Conservation (phyloP, 1,284 basidiomycete species). For the Polyporus tsugae region DNA sequence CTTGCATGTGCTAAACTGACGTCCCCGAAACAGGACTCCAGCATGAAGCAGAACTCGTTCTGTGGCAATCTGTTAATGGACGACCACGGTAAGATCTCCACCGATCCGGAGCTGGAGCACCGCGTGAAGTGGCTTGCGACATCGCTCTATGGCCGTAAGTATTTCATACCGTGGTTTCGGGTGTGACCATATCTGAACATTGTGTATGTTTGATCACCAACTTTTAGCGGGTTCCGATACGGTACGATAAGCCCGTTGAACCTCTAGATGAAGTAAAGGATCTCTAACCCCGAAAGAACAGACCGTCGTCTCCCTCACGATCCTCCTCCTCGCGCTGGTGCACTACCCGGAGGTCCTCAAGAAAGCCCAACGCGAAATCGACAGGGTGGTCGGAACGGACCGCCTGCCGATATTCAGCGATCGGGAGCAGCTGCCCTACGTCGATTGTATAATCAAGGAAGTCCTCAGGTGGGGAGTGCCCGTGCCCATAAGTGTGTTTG, state of each 20-base stretch:
- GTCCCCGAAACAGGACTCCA: constrained; percentile 11
- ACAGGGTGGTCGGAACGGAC: constrained; percentile 17
- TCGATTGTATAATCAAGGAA: constrained; percentile 20
- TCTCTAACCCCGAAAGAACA: neutral
- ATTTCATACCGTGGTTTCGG: neutral
- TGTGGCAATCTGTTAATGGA: constrained; percentile 22
- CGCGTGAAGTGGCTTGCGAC: constrained; percentile 25
- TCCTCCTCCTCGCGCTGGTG: constrained; percentile 15
- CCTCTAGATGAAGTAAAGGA: too few species aligned
- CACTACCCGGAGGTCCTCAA: constrained; percentile 14
- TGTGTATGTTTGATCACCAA: neutral
- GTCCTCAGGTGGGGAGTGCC: constrained; percentile 22
- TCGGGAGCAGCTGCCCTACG: constrained; percentile 11
- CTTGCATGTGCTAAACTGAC: neutral
- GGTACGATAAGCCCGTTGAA: neutral
- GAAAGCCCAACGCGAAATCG: constrained; percentile 16
- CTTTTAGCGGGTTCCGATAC: constrained; percentile 17
- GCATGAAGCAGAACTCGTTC: constrained; percentile 19
- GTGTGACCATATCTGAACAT: neutral
- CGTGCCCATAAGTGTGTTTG: constrained; percentile 18
- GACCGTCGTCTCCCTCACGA: constrained; percentile 16
- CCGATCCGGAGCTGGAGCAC: constrained; percentile 10
- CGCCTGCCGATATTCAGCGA: constrained; percentile 13
- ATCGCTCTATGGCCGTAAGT: constrained; percentile 26
- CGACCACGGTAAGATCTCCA: constrained; percentile 13